A percentile compares a stretch with the other conserved stretches of the same genome.
Conservation (phyloP, 805 yeast genomes). For the Torulaspora quercuum region DNA sequence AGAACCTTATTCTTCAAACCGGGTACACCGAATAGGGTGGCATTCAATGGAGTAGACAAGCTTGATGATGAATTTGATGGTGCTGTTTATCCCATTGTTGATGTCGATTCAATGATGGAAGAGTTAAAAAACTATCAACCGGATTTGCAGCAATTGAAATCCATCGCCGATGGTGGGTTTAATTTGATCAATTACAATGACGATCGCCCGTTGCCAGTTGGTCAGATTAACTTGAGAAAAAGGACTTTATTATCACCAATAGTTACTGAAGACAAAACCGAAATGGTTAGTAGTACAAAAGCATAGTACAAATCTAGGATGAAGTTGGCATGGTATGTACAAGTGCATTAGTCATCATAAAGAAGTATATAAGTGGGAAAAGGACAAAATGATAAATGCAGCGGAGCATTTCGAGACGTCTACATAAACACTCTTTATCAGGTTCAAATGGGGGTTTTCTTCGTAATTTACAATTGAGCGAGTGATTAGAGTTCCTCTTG, state of each 20-base stretch:
- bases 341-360: conserved; percentile 23
- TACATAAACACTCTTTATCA: conserved; percentile 9
- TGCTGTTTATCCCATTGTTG: conserved; percentile 26
- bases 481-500: no score
- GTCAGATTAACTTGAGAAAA: conserved; percentile 10
- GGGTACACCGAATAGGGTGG: conserved; percentile 60
- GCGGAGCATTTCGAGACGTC: conserved; percentile 10
- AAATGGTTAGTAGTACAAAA: not conserved
- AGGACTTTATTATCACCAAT: conserved; percentile 5
- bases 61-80: conserved; percentile 34
- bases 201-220: conserved; percentile 15
- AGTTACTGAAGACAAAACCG: no score
- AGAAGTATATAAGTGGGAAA: conserved; percentile 9
- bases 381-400: conserved; percentile 5
- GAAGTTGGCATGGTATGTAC: conserved; percentile 20
- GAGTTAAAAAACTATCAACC: conserved; percentile 19
- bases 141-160: conserved; percentile 4
- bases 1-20: conserved; percentile 45
- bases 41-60: conserved; percentile 37
- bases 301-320: no score
- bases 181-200: conserved; percentile 11
- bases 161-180: conserved; percentile 9
- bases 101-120: conserved; percentile 23
- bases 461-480: conserved; percentile 4
- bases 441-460: not conserved